Base-by-base conservation (phyloP, 345 rosid genomes). In the Heritiera fomes region DNA sequence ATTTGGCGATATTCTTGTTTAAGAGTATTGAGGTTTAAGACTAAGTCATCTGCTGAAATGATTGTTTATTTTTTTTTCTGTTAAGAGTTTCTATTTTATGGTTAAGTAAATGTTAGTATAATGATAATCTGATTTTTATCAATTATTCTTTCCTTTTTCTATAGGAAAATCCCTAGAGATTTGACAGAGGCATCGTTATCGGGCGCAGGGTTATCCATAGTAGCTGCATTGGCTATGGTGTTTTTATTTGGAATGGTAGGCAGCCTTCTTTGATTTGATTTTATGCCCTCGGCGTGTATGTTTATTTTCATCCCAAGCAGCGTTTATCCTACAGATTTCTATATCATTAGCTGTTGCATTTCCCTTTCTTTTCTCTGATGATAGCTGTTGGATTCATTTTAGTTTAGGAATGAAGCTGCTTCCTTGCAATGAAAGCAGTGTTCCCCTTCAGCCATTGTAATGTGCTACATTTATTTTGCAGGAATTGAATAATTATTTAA, bases 131-230 rank as follows among this genome's bases (percentile, higher is more conserved):
- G 73, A 47, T 71, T 47, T 74, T 71, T 61, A 15, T 52, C 45
- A 9, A 17, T 34, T 17, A 15, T 4, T 17, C 59, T 75, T 75
- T 70, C 17, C 74, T 75, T 20, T 38, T 12, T 14, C 8, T 85
- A 75, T 95, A 97, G 99, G 92, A 97, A 94, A 90, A 97, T 94
- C 71, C 99, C 99, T 14, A 91, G 99, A 84, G 99, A 97, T 87
- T 91, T 97, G 90, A 97, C 99, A 0, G 98, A 94, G 87, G 99
- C 99, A 52, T 90, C 98, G 55, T 76, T 97, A 46, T 94, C 98
- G 12, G 98, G 99, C 80, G 98, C 98, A 53, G 99, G 98, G 83
- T 83, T 94, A 82, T 97, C 99, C 12, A 88, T 97, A 43, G 30
- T 91, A 79, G 98, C 99, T 11, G 99, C 98, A 12, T 87, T 96